phyloP scores from a whole-genome alignment of 2,329 filamentous ascomycete species.

The Beauveria pseudobassiana region DNA sequence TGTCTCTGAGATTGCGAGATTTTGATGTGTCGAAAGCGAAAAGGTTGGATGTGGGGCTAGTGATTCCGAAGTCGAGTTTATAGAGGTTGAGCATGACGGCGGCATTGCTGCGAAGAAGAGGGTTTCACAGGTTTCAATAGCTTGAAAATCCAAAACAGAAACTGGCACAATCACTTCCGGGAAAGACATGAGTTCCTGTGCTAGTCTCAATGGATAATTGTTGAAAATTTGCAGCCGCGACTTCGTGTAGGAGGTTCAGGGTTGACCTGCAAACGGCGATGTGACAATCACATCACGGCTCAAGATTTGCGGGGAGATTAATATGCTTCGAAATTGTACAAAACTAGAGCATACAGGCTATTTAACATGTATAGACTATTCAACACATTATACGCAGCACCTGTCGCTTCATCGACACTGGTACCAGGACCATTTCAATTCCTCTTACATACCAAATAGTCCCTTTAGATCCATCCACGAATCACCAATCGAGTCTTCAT shows the following conservation, averaged over 20 bases:
- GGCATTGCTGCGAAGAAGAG: not conserved
- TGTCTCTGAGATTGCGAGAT: not conserved
- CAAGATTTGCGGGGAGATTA: no score
- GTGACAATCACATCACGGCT: no score
- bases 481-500: not conserved
- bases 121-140: not conserved
- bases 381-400: not conserved
- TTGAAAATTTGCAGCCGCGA: no score
- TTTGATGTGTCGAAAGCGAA: not conserved
- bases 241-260: no score
- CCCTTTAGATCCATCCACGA: not conserved
- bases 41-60: slow-evolving; percentile 3
- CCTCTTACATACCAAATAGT: not conserved
- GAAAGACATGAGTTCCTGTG: no score
- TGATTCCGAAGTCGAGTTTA: not conserved
- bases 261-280: not conserved
- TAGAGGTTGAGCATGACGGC: slow-evolving; percentile 4
- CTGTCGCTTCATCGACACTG: not conserved
- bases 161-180: no score
- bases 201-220: no score
- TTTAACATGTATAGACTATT: not conserved
- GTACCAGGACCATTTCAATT: not conserved
- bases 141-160: no score
- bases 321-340: slow-evolving; percentile 3
- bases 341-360: not conserved